phyloP scores from a whole-genome alignment of 1,284 basidiomycete genomes.

The Leccinum fallax region DNA sequence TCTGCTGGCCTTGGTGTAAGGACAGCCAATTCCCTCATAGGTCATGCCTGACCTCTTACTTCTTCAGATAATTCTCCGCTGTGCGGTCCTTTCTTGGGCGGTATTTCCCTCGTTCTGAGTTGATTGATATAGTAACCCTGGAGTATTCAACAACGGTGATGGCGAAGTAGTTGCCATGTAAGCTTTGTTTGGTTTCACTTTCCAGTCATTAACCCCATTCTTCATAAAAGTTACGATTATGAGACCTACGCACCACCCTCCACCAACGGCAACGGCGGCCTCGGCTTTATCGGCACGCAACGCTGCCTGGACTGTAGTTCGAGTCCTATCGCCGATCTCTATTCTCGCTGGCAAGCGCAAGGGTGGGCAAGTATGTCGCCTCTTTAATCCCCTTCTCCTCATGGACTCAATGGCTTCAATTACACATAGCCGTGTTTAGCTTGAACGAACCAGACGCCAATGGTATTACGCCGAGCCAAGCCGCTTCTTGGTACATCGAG shows the following conservation, averaged over 20 bases:
- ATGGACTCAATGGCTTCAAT: background rate
- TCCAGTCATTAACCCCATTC: background rate
- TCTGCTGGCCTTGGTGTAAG: slow-evolving; percentile 31
- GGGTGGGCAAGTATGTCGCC: slow-evolving; percentile 34
- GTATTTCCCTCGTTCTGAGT: background rate
- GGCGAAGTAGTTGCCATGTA: slow-evolving; percentile 40
- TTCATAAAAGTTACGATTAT: slow-evolving; percentile 37
- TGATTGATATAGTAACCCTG: slow-evolving; percentile 30
- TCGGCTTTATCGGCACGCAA: slow-evolving; percentile 45
- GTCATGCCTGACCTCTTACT: slow-evolving; percentile 6
- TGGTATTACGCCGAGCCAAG: slow-evolving; percentile 28
- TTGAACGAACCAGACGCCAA: slow-evolving; percentile 41
- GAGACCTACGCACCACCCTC: slow-evolving; percentile 40
- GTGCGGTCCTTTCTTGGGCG: slow-evolving; percentile 9
- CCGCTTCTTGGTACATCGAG: slow-evolving; percentile 41
- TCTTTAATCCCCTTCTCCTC: background rate
- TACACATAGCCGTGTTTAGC: slow-evolving; percentile 36
- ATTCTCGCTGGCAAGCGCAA: slow-evolving; percentile 33
- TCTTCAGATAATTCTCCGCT: slow-evolving; percentile 23
- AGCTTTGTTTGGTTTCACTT: background rate
- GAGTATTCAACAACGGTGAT: slow-evolving; percentile 29
- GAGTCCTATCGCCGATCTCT: slow-evolving; percentile 38
- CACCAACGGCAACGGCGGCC: slow-evolving; percentile 35
- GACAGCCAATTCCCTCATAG: background rate
- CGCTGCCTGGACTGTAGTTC: slow-evolving; percentile 40